Evolutionary conservation across 441 rosid genomes (phyloP).

Genomic region (Isatis lusitanica): DNA sequence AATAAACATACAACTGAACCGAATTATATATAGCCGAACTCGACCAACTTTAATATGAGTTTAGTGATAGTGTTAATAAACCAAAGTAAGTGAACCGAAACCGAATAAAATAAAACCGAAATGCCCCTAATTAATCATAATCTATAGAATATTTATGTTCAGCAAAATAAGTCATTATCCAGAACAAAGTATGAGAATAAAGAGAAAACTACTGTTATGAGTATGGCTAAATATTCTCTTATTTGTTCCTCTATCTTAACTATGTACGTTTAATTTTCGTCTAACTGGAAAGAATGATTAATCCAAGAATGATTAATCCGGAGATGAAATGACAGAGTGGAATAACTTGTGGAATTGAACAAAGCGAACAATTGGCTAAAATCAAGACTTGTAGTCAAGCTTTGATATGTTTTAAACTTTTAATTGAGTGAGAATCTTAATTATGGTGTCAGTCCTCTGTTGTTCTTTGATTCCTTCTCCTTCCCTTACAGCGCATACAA

Average conservation of each 20-base stretch:
- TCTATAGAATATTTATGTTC: neutral
- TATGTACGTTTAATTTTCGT: neutral
- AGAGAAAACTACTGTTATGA: conserved; percentile 25
- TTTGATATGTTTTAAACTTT: conserved; percentile 23
- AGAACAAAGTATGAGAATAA: conserved; percentile 21
- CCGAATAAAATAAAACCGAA: neutral
- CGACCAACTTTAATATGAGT: neutral
- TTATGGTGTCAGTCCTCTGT: conserved; percentile 22
- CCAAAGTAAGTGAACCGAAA: neutral
- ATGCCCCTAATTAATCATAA: neutral
- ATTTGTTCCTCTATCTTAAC: conserved; percentile 14
- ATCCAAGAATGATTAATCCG: conserved; percentile 20
- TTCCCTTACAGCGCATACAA: conserved; percentile 32
- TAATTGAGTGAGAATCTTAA: conserved; percentile 38
- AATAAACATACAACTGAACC: neutral
- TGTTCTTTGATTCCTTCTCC: conserved; percentile 35
- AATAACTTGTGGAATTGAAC: conserved; percentile 31
- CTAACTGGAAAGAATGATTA: conserved; percentile 13
- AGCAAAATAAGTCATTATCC: conserved; percentile 1
- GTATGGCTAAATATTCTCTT: conserved; percentile 19
- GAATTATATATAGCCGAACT: neutral
- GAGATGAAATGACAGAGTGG: conserved; percentile 33
- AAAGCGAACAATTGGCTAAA: conserved; percentile 31
- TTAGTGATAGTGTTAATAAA: neutral
- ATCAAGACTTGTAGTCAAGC: conserved; percentile 33